A percentile compares a stretch with the other conserved stretches of the same genome.
Evolutionary conservation across 306 rosid genomes (phyloP).

Genomic region (Cercis canadensis): DNA sequence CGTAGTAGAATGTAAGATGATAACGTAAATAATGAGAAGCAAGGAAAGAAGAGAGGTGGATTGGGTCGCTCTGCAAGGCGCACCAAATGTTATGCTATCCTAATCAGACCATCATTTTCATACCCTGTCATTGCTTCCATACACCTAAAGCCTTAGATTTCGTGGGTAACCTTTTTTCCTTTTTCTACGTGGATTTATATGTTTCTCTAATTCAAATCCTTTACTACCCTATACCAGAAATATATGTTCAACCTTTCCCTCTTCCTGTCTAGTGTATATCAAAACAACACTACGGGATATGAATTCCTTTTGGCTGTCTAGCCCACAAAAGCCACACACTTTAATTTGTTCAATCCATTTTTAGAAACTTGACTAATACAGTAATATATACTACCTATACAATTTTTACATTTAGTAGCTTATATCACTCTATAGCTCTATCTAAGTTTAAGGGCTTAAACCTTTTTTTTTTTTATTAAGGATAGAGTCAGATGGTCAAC

Average conservation of each 20-base stretch:
- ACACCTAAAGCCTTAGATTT: slow-evolving; percentile 39
- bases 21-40: slow-evolving; percentile 46
- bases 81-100: slow-evolving; percentile 67
- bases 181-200: slow-evolving; percentile 26
- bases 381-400: too few species aligned
- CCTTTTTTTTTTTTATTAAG: too few species aligned
- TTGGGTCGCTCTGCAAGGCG: slow-evolving; percentile 52
- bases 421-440: too few species aligned
- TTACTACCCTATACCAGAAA: too few species aligned
- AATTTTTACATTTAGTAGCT: too few species aligned
- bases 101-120: slow-evolving; percentile 74
- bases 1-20: slow-evolving; percentile 39
- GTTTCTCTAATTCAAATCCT: background rate
- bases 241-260: too few species aligned
- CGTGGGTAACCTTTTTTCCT: slow-evolving; percentile 11
- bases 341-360: background rate
- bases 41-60: slow-evolving; percentile 27
- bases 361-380: slow-evolving; percentile 3
- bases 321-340: background rate
- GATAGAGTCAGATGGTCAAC: too few species aligned
- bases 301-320: slow-evolving; percentile 2
- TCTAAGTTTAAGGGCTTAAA: too few species aligned
- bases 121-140: slow-evolving; percentile 53
- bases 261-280: too few species aligned
- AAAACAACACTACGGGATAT: too few species aligned